Evolutionary conservation across 1,284 basidiomycete species (phyloP), one percentile per base, ranked within the genome.

Genomic region (Lentinula novae-zelandiae): DNA sequence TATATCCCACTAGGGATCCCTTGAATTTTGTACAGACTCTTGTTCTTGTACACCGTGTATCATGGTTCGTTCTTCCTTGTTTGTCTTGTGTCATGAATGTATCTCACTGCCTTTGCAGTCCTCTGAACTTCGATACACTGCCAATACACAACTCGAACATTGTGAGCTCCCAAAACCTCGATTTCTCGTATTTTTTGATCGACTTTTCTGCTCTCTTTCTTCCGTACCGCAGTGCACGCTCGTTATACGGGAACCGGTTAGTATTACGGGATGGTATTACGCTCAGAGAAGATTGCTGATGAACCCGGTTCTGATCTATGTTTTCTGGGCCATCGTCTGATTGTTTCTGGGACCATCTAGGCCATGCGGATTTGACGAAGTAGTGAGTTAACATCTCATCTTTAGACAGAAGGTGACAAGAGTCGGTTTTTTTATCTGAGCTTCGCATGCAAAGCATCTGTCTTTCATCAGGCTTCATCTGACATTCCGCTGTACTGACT

Each of bases 321-420:
- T 44, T 9, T 17, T 46, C 20, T 46, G n/a, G 27, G 2, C 31
- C 49, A 31, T 34, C 49, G n/a, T 51, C 10, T 39, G 5, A 40
- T 44, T 57, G n/a, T 44, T n/a, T 67, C 46, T 34, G 57, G 55
- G 17, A 20, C 38, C 46, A 17, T 44, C 33, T 71, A 86, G 95
- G 95, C 57, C 94, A 98, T 76, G 93, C 95, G 39, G 95, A 98
- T 73, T 79, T 95, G 71, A 92, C 93, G 9, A 97, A 97, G 79
- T 95, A 90, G 95, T 96, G 69, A 65, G 91, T 78, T 55, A n/a
- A 22, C 60, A n/a, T 36, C 17, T 46, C 57, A 20, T 39, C 48
- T 64, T 59, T 39, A 0, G 27, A 17, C 44, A 20, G 17, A n/a
- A 20, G 10, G 44, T 12, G 22, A 9, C 44, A 12, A 3, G 20